Conservation (phyloP, 1,284 basidiomycete species). For the Trichosporon coremiiforme region DNA sequence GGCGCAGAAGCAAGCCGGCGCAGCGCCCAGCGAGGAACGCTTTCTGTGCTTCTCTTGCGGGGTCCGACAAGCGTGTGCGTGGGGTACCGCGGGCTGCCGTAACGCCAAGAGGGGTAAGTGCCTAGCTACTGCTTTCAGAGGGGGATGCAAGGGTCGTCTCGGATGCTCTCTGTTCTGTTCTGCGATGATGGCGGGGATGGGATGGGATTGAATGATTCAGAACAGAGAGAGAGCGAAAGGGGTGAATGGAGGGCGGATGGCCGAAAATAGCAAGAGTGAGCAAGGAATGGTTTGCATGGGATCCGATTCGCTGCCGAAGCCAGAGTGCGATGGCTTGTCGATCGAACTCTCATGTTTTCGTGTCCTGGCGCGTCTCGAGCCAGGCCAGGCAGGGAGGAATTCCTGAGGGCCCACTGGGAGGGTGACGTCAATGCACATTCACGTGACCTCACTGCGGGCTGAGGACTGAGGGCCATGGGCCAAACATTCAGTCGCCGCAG, state of each 20-base stretch:
- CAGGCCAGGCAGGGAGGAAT: no score
- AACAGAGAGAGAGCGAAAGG: not conserved
- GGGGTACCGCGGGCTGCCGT: no score
- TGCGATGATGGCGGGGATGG: no score
- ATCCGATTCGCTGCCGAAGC: not conserved
- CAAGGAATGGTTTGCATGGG: not conserved
- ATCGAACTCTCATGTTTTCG: not conserved
- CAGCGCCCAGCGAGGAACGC: no score
- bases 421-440: not conserved
- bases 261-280: constrained; percentile 6
- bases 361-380: not conserved
- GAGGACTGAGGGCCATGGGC: not conserved
- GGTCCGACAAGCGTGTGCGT: no score
- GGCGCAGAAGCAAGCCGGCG: no score
- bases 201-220: not conserved
- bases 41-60: no score
- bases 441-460: not conserved
- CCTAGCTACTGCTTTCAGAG: no score
- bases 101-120: no score
- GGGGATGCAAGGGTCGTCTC: no score
- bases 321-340: not conserved
- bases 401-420: not conserved
- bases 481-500: not conserved
- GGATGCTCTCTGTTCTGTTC: no score
- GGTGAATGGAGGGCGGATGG: not conserved